A percentile compares a stretch with the other conserved stretches of the same genome.
phyloP scores from a whole-genome alignment of 805 yeast species.

The Candida ortonii region DNA sequence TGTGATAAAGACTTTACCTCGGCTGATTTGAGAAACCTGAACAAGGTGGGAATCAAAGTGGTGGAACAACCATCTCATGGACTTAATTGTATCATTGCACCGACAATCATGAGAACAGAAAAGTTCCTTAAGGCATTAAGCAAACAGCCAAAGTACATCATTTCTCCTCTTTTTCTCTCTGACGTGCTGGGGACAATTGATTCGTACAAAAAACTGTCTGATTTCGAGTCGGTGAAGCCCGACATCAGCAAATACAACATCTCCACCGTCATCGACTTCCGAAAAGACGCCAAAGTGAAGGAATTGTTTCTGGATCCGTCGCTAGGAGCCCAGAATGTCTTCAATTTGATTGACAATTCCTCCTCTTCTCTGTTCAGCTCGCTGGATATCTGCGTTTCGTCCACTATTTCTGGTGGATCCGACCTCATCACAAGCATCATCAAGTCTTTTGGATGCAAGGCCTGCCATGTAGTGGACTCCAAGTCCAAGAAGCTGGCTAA shows the following conservation, averaged over 20 bases:
- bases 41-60: conserved; percentile 57
- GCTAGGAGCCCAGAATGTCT: conserved; percentile 18
- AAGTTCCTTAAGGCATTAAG: conserved; percentile 76
- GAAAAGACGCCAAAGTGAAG: conserved; percentile 32
- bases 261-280: conserved; percentile 29
- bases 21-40: conserved; percentile 42
- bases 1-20: conserved; percentile 49
- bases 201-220: conserved; percentile 21
- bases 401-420: conserved; percentile 59
- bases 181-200: conserved; percentile 42
- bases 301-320: conserved; percentile 32
- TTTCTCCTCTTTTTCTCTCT: conserved; percentile 53
- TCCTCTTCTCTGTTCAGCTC: conserved; percentile 41
- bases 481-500: conserved; percentile 18
- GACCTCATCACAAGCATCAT: conserved; percentile 55
- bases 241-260: conserved; percentile 26
- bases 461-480: conserved; percentile 18
- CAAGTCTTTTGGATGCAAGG: conserved; percentile 51
- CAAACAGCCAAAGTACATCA: conserved; percentile 46
- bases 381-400: conserved; percentile 51
- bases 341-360: conserved; percentile 23
- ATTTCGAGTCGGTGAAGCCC: conserved; percentile 28
- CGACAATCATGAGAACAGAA: conserved; percentile 79
- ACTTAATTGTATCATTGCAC: conserved; percentile 62
- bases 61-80: conserved; percentile 39